These are phyloP conservation scores for Henckelia pumila DNA, from an alignment of 257 asterid species.

Conservation along the genomic window DNA sequence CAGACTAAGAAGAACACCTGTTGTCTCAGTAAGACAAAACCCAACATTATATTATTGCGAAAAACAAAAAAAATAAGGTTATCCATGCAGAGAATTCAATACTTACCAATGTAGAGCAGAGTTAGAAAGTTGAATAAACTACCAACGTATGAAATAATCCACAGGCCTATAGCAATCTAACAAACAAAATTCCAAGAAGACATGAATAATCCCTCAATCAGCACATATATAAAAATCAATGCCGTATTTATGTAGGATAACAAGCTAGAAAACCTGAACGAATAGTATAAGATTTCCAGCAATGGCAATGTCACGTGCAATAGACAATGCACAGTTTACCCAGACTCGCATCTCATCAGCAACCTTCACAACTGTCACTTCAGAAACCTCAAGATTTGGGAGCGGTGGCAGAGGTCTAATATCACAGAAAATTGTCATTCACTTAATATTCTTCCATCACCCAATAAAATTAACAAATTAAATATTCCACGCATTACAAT, in stretches of 20 bases:
- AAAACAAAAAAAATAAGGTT: conserved; percentile 5
- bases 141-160: conserved; percentile 73
- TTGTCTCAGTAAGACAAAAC: conserved; percentile 17
- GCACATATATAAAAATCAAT: conserved; percentile 15
- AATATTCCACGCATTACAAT: not conserved
- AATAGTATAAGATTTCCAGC: conserved; percentile 63
- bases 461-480: conserved; percentile 3
- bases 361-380: conserved; percentile 60
- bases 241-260: conserved; percentile 6
- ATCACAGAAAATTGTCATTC: conserved; percentile 22
- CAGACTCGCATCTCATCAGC: conserved; percentile 71
- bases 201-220: conserved; percentile 20
- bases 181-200: conserved; percentile 23
- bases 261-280: conserved; percentile 51
- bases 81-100: not conserved
- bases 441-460: conserved; percentile 13
- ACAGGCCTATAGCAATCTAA: conserved; percentile 68
- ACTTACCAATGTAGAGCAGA: conserved; percentile 68
- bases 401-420: conserved; percentile 95
- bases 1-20: conserved; percentile 74
- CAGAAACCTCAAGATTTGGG: conserved; percentile 77
- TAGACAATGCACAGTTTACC: conserved; percentile 56
- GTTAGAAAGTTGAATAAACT: conserved; percentile 75
- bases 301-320: conserved; percentile 72
- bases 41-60: not conserved